Conservation (phyloP, 2,329 filamentous ascomycete genomes). For the Curvularia hawaiiensis region DNA sequence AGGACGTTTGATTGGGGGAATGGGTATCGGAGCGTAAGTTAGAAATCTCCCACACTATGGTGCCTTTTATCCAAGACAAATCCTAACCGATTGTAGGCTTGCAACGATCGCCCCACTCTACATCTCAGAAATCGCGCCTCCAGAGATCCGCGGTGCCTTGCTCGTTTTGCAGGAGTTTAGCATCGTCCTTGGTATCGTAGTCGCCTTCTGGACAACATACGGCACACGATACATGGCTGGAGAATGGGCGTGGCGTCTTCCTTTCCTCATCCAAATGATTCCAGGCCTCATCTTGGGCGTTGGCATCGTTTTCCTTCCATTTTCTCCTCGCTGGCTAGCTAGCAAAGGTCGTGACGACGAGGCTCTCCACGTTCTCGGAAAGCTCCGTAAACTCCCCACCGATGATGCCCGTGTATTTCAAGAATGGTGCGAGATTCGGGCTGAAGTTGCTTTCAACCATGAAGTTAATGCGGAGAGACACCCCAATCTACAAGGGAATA, state of each 20-base stretch:
- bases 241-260: conserved; percentile 54
- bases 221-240: conserved; percentile 53
- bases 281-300: conserved; percentile 47
- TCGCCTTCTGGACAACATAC: conserved; percentile 62
- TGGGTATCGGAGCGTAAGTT: conserved; percentile 57
- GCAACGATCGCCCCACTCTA: conserved; percentile 57
- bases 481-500: conserved; percentile 40
- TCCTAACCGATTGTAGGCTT: conserved; percentile 24
- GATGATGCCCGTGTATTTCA: conserved; percentile 57
- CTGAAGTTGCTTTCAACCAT: conserved; percentile 60
- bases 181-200: conserved; percentile 56
- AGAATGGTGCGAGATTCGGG: conserved; percentile 60
- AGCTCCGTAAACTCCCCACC: conserved; percentile 56
- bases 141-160: conserved; percentile 55
- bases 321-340: conserved; percentile 61
- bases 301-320: conserved; percentile 57
- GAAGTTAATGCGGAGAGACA: conserved; percentile 50
- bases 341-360: conserved; percentile 53
- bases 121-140: conserved; percentile 58
- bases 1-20: conserved; percentile 56
- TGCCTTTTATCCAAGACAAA: neutral
- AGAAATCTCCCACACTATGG: no score
- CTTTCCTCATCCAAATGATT: conserved; percentile 55
- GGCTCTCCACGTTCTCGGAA: conserved; percentile 54
- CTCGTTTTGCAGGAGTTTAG: conserved; percentile 56